phyloP scores from a whole-genome alignment of 2,329 filamentous ascomycete species.

The Colletotrichum gloeosporioides region DNA sequence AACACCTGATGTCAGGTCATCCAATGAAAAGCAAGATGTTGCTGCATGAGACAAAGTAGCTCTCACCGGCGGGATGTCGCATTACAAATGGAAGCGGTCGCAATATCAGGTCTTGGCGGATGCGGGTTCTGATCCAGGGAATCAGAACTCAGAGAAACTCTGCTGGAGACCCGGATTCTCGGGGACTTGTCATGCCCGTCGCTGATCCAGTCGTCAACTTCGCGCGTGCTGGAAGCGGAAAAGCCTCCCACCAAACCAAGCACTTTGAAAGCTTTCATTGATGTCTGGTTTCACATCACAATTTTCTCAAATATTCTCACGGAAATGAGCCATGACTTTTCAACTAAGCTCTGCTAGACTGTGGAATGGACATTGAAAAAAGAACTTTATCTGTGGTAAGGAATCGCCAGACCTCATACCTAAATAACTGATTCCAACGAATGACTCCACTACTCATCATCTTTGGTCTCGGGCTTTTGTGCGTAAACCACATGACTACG shows the following conservation, averaged over 20 bases:
- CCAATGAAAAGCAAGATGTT: neutral
- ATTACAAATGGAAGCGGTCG: neutral
- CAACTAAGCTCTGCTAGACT: neutral
- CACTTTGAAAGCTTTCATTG: neutral
- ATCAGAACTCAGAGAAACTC: neutral
- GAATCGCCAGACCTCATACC: neutral
- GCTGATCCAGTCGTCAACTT: neutral
- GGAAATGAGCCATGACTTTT: neutral
- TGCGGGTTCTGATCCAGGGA: neutral
- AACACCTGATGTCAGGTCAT: neutral
- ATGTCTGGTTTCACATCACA: neutral
- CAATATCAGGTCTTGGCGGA: neutral
- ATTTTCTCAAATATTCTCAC: neutral
- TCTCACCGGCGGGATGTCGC: neutral
- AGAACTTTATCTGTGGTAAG: neutral
- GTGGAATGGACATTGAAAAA: rapidly evolving
- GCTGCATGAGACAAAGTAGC: neutral
- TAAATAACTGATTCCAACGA: neutral
- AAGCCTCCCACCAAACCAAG: neutral
- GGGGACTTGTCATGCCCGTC: neutral
- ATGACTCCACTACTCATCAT: neutral
- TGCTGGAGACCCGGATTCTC: neutral
- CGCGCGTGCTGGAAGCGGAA: neutral
- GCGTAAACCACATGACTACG: slow-evolving; percentile 22
- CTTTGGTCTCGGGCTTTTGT: neutral